These are phyloP conservation scores for Beauveria medogensis DNA, from an alignment of 2,329 filamentous ascomycete species.

Conservation along the genomic window DNA sequence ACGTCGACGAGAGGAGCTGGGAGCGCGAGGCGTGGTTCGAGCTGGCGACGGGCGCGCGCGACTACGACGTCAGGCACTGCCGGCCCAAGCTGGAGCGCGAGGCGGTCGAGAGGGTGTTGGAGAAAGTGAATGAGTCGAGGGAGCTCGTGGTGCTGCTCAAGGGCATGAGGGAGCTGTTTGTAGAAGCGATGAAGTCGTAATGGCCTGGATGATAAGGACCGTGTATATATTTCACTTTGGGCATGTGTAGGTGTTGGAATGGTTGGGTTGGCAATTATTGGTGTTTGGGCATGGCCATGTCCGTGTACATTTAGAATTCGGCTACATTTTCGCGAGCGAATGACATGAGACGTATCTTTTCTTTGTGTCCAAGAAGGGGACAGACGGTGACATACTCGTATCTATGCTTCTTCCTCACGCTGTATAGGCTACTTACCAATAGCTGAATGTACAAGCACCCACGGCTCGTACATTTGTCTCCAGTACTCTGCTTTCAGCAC, in stretches of 20 bases:
- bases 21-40: slow-evolving; percentile 91
- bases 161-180: slow-evolving; percentile 74
- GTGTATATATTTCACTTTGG: not conserved
- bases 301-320: not conserved
- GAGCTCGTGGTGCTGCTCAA: slow-evolving; percentile 67
- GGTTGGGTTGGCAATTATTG: not conserved
- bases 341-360: not conserved
- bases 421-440: not conserved
- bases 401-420: not conserved
- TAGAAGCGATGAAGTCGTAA: slow-evolving; percentile 52
- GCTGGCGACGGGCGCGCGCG: slow-evolving; percentile 68
- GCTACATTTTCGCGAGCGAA: not conserved
- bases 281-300: not conserved
- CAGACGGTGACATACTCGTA: not conserved
- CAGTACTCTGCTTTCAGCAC: too few species aligned
- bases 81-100: slow-evolving; percentile 76
- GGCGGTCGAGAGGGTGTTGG: slow-evolving; percentile 67
- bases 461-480: too few species aligned
- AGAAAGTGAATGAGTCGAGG: slow-evolving; percentile 72
- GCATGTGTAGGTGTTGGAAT: not conserved
- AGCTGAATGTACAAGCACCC: too few species aligned
- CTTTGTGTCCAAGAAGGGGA: not conserved
- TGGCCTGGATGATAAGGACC: not conserved
- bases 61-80: slow-evolving; percentile 77
- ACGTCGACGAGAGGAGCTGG: slow-evolving; percentile 81